These are phyloP conservation scores for Fragilaria radians DNA, from an alignment of 108 stramenopile species.

Conservation along the genomic window DNA sequence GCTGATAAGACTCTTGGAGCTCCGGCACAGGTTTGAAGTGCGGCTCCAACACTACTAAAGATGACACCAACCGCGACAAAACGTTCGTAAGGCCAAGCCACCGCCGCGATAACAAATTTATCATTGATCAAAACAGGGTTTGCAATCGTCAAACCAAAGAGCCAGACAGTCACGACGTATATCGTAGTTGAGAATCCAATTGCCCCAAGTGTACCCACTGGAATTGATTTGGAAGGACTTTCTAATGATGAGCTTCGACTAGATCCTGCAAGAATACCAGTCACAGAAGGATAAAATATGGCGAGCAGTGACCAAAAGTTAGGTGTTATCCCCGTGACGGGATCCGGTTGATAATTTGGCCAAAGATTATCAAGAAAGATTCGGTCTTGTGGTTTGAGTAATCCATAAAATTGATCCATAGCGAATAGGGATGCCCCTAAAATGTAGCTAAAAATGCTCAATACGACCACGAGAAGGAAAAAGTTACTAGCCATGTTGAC, in stretches of 20 bases:
- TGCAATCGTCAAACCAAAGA: constrained; percentile 44
- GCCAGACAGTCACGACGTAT: constrained; percentile 41
- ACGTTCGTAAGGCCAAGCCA: constrained; percentile 53
- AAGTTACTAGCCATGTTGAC: constrained; percentile 41
- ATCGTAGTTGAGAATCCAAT: constrained; percentile 41
- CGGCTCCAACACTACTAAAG: constrained; percentile 51
- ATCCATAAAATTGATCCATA: constrained; percentile 16
- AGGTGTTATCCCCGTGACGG: constrained; percentile 58
- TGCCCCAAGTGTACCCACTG: constrained; percentile 58
- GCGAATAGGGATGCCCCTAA: constrained; percentile 48
- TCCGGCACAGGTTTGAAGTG: constrained; percentile 52
- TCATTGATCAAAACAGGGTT: constrained; percentile 48
- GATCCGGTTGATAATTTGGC: constrained; percentile 38
- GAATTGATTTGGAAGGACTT: constrained; percentile 53
- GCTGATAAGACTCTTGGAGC: constrained; percentile 63
- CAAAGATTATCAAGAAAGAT: constrained; percentile 39
- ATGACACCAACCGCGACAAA: constrained; percentile 69
- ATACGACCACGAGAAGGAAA: constrained; percentile 44
- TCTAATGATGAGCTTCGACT: constrained; percentile 50
- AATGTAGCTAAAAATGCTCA: constrained; percentile 33
- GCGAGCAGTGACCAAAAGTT: constrained; percentile 58
- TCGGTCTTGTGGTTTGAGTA: constrained; percentile 20
- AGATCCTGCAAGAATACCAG: constrained; percentile 77
- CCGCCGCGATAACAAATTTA: constrained; percentile 47
- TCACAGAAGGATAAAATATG: constrained; percentile 73